Percentiles rank a stretch among this genome's conserved stretches.
These are phyloP conservation scores for Fomitopsis schrenkii DNA, from an alignment of 1,284 basidiomycete species.

Conservation along the genomic window DNA sequence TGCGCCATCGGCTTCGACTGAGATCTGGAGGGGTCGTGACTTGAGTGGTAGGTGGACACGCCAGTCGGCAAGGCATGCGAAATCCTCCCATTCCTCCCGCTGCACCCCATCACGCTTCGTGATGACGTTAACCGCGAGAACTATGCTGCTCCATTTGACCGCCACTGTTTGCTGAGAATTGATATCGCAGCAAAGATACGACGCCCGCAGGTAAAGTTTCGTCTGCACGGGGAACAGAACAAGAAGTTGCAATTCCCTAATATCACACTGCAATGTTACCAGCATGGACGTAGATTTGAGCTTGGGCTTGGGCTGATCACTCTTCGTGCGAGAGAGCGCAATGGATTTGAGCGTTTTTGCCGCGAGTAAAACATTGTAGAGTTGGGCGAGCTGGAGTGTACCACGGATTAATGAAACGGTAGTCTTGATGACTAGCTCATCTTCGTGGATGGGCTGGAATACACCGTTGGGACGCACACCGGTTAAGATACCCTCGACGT, in stretches of 20 bases:
- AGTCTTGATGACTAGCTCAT: constrained; percentile 20
- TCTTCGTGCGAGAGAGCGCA: constrained; percentile 16
- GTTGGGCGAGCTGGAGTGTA: constrained; percentile 49
- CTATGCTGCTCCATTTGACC: constrained; percentile 32
- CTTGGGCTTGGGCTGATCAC: no score
- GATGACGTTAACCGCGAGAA: constrained; percentile 40
- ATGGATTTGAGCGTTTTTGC: constrained; percentile 49
- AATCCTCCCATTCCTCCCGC: constrained; percentile 72
- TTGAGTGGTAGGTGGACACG: constrained; percentile 31
- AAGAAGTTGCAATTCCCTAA: constrained; percentile 38
- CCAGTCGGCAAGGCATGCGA: constrained; percentile 63
- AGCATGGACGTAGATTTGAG: constrained; percentile 11
- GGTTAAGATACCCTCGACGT: constrained; percentile 35
- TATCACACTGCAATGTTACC: constrained; percentile 27
- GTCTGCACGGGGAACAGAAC: constrained; percentile 43
- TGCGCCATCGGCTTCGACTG: constrained; percentile 60
- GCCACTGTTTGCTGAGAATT: constrained; percentile 11
- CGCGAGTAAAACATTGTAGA: constrained; percentile 74
- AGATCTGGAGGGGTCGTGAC: constrained; percentile 28
- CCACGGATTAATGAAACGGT: constrained; percentile 16
- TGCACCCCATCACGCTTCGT: constrained; percentile 32
- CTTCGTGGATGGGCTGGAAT: constrained; percentile 8
- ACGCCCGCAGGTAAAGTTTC: constrained; percentile 42
- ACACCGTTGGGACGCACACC: constrained; percentile 18
- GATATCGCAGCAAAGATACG: constrained; percentile 34